Conservation (phyloP, 495 filamentous ascomycete genomes). For the Trichocladium antarcticum region DNA sequence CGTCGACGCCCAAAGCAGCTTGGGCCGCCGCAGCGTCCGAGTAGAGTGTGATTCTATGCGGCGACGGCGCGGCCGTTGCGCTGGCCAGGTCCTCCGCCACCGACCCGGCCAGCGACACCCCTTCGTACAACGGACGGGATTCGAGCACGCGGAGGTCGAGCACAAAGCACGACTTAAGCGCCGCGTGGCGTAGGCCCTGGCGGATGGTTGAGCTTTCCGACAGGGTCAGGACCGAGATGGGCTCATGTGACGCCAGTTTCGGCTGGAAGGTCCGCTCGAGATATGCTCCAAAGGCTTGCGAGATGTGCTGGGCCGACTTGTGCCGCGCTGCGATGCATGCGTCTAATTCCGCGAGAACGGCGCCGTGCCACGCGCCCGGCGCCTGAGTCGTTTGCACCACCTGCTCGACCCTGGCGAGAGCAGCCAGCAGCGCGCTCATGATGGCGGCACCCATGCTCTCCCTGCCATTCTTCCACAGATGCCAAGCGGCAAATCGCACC, state of each 20-base stretch:
- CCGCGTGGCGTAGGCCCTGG: slow-evolving; percentile 19
- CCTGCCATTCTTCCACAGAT: slow-evolving; percentile 51
- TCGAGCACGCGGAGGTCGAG: slow-evolving; percentile 52
- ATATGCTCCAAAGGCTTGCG: slow-evolving; percentile 24
- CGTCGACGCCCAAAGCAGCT: slow-evolving; percentile 37
- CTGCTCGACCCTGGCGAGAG: slow-evolving; percentile 28
- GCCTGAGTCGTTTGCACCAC: not conserved
- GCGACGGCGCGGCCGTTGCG: slow-evolving; percentile 11
- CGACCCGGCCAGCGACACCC: slow-evolving; percentile 43
- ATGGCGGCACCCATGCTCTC: slow-evolving; percentile 55
- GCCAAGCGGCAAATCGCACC: slow-evolving; percentile 49
- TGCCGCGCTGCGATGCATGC: slow-evolving; percentile 4
- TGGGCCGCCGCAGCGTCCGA: slow-evolving; percentile 51
- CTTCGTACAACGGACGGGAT: slow-evolving; percentile 56
- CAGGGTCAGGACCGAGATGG: slow-evolving; percentile 43
- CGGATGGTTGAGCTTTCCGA: slow-evolving; percentile 52
- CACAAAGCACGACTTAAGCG: slow-evolving; percentile 9
- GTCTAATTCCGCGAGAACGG: slow-evolving; percentile 6
- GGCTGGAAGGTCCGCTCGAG: slow-evolving; percentile 11
- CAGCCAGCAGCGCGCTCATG: slow-evolving; percentile 37
- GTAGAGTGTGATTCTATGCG: slow-evolving; percentile 37
- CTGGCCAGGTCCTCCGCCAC: slow-evolving; percentile 29
- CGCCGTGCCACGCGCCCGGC: not conserved
- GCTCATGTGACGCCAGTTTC: slow-evolving; percentile 13
- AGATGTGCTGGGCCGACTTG: slow-evolving; percentile 22